Percentiles rank a stretch among this genome's conserved stretches.
Conservation (phyloP, 495 filamentous ascomycete genomes). For the Hypoxylon fuscum region DNA sequence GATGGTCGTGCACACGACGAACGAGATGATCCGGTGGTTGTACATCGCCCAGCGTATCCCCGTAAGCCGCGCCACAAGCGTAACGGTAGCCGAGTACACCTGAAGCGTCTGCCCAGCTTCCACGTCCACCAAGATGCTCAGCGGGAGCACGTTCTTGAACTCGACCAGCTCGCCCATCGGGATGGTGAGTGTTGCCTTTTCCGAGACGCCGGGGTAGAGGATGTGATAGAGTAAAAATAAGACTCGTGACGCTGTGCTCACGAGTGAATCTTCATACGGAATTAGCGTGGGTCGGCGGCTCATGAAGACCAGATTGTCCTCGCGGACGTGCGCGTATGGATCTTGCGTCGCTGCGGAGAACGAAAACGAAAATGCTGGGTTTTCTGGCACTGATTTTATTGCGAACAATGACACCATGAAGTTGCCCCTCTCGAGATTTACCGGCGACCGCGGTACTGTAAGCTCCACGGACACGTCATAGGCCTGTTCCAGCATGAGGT, state of each 20-base stretch:
- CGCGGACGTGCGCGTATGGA: slow-evolving; percentile 32
- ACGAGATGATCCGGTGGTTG: slow-evolving; percentile 73
- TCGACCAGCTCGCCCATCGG: slow-evolving; percentile 74
- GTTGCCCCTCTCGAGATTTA: slow-evolving; percentile 74
- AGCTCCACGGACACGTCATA: slow-evolving; percentile 72
- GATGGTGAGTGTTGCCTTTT: slow-evolving; percentile 66
- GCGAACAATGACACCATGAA: slow-evolving; percentile 88
- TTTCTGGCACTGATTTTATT: slow-evolving; percentile 46
- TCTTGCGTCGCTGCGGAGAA: slow-evolving; percentile 6
- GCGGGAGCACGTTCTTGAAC: slow-evolving; percentile 69
- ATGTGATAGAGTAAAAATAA: slow-evolving; percentile 56
- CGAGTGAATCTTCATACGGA: slow-evolving; percentile 52
- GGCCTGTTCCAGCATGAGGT: slow-evolving; percentile 61
- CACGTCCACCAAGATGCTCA: slow-evolving; percentile 69
- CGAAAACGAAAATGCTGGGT: slow-evolving; percentile 32
- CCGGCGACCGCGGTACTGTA: slow-evolving; percentile 65
- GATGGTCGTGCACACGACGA: slow-evolving; percentile 67
- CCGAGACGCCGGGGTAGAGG: slow-evolving; percentile 48
- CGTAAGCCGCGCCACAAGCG: slow-evolving; percentile 73
- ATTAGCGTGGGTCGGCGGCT: slow-evolving; percentile 52
- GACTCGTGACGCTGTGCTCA: slow-evolving; percentile 49
- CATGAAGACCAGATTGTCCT: slow-evolving; percentile 45
- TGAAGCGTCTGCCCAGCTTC: slow-evolving; percentile 73
- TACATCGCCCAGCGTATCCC: slow-evolving; percentile 90
- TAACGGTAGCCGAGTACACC: slow-evolving; percentile 74